Percentiles rank a stretch among this genome's conserved stretches.
Evolutionary conservation across 371 early-diverging fungal species (phyloP).

Genomic region (Gilbertella persicaria): DNA sequence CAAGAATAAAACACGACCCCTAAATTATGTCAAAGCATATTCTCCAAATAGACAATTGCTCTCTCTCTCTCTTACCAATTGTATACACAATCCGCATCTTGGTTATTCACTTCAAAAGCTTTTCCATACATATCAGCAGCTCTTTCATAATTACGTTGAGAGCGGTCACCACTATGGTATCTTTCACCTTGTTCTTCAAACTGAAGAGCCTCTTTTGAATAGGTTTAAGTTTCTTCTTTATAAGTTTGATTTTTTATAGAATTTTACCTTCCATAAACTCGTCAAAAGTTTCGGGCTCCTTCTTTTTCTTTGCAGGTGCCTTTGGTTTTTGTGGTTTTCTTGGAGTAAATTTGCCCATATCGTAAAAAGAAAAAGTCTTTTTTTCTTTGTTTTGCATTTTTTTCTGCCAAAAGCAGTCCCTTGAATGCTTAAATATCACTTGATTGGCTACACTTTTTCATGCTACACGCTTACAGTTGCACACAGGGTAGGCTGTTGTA

Average conservation of each 20-base stretch:
- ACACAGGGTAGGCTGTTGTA: no score
- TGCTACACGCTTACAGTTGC: no score
- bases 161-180: slow-evolving; percentile 66
- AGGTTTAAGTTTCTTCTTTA: slow-evolving; percentile 1
- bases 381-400: no score
- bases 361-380: background rate
- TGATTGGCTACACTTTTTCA: no score
- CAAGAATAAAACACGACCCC: slow-evolving; percentile 69
- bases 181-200: slow-evolving; percentile 75
- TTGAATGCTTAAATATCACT: no score
- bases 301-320: slow-evolving; percentile 30
- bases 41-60: background rate
- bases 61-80: slow-evolving; percentile 53
- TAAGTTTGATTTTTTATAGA: background rate
- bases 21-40: slow-evolving; percentile 12
- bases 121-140: slow-evolving; percentile 67
- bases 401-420: no score
- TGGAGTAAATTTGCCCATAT: slow-evolving; percentile 18
- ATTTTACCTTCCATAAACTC: slow-evolving; percentile 45
- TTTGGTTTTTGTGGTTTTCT: slow-evolving; percentile 30
- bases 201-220: slow-evolving; percentile 55
- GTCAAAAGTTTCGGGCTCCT: slow-evolving; percentile 48
- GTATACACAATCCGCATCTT: slow-evolving; percentile 67
- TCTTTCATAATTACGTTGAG: slow-evolving; percentile 64
- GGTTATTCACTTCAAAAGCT: slow-evolving; percentile 54